A percentile compares a stretch with the other conserved stretches of the same genome.
Evolutionary conservation across 2,329 filamentous ascomycete genomes (phyloP).

Genomic region (Xylariomycetidae sp.): DNA sequence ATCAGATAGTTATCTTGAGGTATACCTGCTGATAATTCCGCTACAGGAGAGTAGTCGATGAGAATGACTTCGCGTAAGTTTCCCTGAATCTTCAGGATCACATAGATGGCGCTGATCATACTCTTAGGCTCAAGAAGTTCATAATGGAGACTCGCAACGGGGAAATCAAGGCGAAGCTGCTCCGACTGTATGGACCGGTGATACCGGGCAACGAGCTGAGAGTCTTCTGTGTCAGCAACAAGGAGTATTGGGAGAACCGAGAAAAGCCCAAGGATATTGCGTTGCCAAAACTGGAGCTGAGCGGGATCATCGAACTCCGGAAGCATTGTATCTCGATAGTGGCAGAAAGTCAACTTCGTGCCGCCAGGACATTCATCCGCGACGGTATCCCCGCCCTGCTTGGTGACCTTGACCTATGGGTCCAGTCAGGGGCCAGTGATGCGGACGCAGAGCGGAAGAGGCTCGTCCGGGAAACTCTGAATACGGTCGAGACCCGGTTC

Average conservation of each 20-base stretch:
- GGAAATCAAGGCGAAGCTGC: slow-evolving; percentile 26
- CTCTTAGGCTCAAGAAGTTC: slow-evolving; percentile 18
- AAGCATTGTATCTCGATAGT: slow-evolving; percentile 41
- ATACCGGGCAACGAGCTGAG: slow-evolving; percentile 19
- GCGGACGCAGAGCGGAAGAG: slow-evolving; percentile 32
- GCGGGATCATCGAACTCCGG: slow-evolving; percentile 37
- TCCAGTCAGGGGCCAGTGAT: slow-evolving; percentile 36
- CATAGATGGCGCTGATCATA: no score
- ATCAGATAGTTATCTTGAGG: no score
- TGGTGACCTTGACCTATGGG: slow-evolving; percentile 37
- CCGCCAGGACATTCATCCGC: slow-evolving; percentile 32
- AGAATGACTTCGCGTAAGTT: no score
- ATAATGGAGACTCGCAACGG: slow-evolving; percentile 35
- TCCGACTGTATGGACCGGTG: slow-evolving; percentile 20
- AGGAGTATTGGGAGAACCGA: slow-evolving; percentile 35
- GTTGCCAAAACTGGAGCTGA: slow-evolving; percentile 31
- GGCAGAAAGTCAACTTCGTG: slow-evolving; percentile 34
- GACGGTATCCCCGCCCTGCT: slow-evolving; percentile 37
- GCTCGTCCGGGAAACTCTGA: slow-evolving; percentile 26
- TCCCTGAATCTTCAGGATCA: no score
- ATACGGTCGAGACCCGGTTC: slow-evolving; percentile 26
- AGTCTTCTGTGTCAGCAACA: slow-evolving; percentile 43
- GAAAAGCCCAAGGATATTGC: slow-evolving; percentile 16
- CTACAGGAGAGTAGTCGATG: no score
- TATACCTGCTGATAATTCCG: no score